phyloP scores from a whole-genome alignment of 371 early-diverging fungal species.

The Umbelopsis sp. region DNA sequence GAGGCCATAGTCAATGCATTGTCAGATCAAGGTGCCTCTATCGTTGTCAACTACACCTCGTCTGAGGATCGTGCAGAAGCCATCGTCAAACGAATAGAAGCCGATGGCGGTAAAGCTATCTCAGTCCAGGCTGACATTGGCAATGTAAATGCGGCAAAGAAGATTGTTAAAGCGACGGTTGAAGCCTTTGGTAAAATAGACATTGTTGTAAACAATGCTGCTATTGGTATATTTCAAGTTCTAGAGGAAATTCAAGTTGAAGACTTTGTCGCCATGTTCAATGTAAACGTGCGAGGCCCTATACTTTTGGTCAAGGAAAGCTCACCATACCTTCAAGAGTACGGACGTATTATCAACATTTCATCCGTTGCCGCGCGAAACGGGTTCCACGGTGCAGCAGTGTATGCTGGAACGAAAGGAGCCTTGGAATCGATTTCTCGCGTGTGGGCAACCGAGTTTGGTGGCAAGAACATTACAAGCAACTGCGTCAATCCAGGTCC shows the following conservation, averaged over 20 bases:
- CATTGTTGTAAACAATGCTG: conserved; percentile 34
- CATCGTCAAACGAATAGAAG: neutral
- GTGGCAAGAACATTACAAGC: conserved; percentile 26
- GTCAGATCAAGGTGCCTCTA: conserved; percentile 18
- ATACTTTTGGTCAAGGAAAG: conserved; percentile 29
- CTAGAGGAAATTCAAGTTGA: neutral
- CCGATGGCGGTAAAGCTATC: conserved; percentile 18
- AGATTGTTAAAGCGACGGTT: conserved; percentile 25
- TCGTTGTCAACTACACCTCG: conserved; percentile 26
- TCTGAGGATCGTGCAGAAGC: conserved; percentile 14
- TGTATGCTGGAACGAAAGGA: conserved; percentile 78
- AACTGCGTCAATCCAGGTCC: conserved; percentile 33
- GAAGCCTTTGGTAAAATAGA: conserved; percentile 30
- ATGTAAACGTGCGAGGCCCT: conserved; percentile 33
- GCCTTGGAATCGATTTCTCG: conserved; percentile 22
- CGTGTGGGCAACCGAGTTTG: conserved; percentile 30
- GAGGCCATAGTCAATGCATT: neutral
- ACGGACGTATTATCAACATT: conserved; percentile 80
- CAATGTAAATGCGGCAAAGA: conserved; percentile 20
- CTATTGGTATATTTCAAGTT: neutral
- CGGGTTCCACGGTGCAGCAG: conserved; percentile 98
- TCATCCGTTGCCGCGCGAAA: conserved; percentile 96
- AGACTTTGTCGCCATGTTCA: conserved; percentile 26
- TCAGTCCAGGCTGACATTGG: conserved; percentile 31
- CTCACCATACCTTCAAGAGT: conserved; percentile 66